phyloP scores from a whole-genome alignment of 345 rosid genomes.

The Citrus maxima region DNA sequence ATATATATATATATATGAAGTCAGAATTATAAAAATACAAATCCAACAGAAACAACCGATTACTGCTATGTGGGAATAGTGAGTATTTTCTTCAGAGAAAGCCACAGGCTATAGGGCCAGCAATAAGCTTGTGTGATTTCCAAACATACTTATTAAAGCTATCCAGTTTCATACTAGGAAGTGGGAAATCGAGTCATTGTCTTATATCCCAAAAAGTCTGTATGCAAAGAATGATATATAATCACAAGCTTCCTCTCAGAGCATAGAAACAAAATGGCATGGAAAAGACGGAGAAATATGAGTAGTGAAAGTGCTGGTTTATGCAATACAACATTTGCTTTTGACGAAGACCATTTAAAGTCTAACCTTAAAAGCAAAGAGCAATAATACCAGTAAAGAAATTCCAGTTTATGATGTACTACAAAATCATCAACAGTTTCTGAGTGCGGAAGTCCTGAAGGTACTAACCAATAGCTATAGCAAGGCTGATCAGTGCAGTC shows the following conservation, averaged over 20 bases:
- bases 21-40: not conserved
- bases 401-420: not conserved
- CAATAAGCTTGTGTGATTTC: not conserved
- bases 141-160: not conserved
- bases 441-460: slow-evolving; percentile 11
- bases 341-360: not conserved
- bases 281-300: not conserved
- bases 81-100: not conserved
- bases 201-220: not conserved
- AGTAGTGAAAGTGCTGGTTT: not conserved
- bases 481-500: slow-evolving; percentile 88
- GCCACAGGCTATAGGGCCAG: not conserved
- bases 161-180: not conserved
- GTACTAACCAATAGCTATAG: slow-evolving; percentile 89
- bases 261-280: not conserved
- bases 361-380: not conserved
- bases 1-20: not conserved
- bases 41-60: not conserved
- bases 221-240: not conserved
- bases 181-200: not conserved
- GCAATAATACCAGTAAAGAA: slow-evolving; percentile 4
- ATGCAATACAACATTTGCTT: not conserved
- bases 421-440: slow-evolving; percentile 2
- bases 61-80: not conserved
- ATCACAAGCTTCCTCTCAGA: not conserved